phyloP scores from a whole-genome alignment of 345 rosid genomes.

The Dovyalis caffra region DNA sequence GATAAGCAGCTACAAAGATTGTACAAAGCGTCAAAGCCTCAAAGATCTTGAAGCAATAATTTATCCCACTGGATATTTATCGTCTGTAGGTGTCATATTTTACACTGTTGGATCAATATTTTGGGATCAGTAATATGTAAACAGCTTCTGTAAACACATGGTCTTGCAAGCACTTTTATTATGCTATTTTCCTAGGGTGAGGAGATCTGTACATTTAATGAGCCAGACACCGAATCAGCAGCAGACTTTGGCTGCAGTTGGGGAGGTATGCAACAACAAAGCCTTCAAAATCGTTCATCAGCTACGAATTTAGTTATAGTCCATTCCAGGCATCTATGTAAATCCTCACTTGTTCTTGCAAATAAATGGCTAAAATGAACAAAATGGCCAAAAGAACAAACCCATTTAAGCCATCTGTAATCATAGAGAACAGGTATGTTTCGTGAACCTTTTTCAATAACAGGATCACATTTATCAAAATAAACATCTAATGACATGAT shows the following conservation, averaged over 20 bases:
- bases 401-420: background rate
- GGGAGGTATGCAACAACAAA: constrained; percentile 58
- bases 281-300: background rate
- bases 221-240: constrained; percentile 84
- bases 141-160: background rate
- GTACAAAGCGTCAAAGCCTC: constrained; percentile 64
- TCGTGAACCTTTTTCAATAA: background rate
- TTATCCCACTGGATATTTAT: constrained; percentile 91
- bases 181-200: constrained; percentile 51
- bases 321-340: background rate
- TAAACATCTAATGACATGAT: too few species aligned
- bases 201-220: constrained; percentile 86
- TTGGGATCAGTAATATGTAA: background rate
- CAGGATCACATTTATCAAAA: background rate
- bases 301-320: background rate
- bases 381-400: background rate
- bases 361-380: background rate
- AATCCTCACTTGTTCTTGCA: background rate
- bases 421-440: too few species aligned
- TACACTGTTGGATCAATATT: background rate
- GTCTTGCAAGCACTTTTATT: background rate
- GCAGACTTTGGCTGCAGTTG: constrained; percentile 81
- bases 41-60: constrained; percentile 91
- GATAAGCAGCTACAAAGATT: constrained; percentile 49
- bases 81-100: constrained; percentile 63